Percentiles rank a stretch among this genome's conserved stretches.
phyloP scores from a whole-genome alignment of 2,329 filamentous ascomycete genomes.

The Pseudogymnoascus sp. region DNA sequence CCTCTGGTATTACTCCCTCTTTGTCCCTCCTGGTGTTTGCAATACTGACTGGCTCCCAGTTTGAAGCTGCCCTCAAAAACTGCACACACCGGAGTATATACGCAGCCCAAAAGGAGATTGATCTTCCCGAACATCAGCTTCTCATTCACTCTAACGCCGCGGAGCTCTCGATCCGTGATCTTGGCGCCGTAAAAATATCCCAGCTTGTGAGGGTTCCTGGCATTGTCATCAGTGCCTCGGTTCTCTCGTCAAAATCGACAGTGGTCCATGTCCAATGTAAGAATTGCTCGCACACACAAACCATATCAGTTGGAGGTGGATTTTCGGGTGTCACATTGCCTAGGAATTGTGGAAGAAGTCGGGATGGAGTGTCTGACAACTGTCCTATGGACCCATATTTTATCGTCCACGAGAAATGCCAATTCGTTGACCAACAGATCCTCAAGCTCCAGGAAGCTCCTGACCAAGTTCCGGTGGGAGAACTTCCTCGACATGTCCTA shows the following conservation, averaged over 20 bases:
- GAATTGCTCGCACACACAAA: slow-evolving; percentile 68
- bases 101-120: slow-evolving; percentile 59
- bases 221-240: slow-evolving; percentile 95
- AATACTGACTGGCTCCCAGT: slow-evolving; percentile 40
- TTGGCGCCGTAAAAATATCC: slow-evolving; percentile 88
- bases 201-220: slow-evolving; percentile 94
- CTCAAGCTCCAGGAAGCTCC: slow-evolving; percentile 97
- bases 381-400: slow-evolving; percentile 95
- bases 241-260: slow-evolving; percentile 93
- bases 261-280: slow-evolving; percentile 81
- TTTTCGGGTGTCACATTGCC: slow-evolving; percentile 85
- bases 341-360: slow-evolving; percentile 55
- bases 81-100: slow-evolving; percentile 93
- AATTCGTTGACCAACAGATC: slow-evolving; percentile 96
- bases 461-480: slow-evolving; percentile 94
- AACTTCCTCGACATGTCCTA: slow-evolving; percentile 87
- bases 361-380: slow-evolving; percentile 41
- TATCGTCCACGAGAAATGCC: slow-evolving; percentile 86
- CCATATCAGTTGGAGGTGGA: slow-evolving; percentile 70
- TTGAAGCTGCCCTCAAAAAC: slow-evolving; percentile 81
- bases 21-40: neutral
- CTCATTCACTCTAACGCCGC: slow-evolving; percentile 89
- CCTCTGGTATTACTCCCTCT: slow-evolving; percentile 59
- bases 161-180: slow-evolving; percentile 85
- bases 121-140: slow-evolving; percentile 85